phyloP scores from a whole-genome alignment of 2,329 filamentous ascomycete genomes.

The Fusarium newnesense region DNA sequence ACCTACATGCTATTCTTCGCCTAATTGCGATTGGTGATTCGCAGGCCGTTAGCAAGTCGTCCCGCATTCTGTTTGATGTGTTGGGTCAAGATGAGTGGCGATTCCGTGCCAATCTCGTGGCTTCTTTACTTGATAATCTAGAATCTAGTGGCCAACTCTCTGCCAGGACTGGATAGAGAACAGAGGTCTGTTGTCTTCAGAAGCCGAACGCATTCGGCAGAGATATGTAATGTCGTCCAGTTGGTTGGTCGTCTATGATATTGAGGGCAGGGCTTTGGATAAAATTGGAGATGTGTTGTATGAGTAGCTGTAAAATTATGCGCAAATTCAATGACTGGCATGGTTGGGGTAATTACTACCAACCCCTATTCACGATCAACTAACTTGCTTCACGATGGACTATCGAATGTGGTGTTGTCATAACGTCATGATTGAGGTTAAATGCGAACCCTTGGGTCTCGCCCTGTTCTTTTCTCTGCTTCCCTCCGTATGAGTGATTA shows the following conservation, averaged over 20 bases:
- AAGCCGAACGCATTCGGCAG: background rate
- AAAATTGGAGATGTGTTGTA: slow-evolving; percentile 9
- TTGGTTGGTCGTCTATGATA: too few species aligned
- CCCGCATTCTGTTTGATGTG: slow-evolving; percentile 46
- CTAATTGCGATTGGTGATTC: slow-evolving; percentile 47
- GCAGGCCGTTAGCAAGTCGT: slow-evolving; percentile 45
- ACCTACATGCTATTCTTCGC: slow-evolving; percentile 46
- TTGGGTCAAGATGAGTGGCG: slow-evolving; percentile 51
- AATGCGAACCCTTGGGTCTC: slow-evolving; percentile 18
- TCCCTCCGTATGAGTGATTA: slow-evolving; percentile 20
- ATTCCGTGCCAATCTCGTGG: slow-evolving; percentile 41
- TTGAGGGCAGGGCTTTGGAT: background rate
- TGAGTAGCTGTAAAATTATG: slow-evolving; percentile 20
- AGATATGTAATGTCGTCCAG: background rate
- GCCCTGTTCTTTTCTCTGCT: slow-evolving; percentile 16
- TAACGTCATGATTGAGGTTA: slow-evolving; percentile 40
- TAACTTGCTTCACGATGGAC: background rate
- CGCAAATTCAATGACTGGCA: background rate
- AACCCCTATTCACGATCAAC: background rate
- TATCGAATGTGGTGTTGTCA: slow-evolving; percentile 9
- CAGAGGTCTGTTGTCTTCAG: background rate
- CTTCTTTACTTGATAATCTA: slow-evolving; percentile 33
- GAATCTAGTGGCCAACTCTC: slow-evolving; percentile 19
- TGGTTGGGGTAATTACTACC: background rate
- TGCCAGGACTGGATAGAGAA: slow-evolving; percentile 29